A percentile compares a stretch with the other conserved stretches of the same genome.
These are phyloP conservation scores for Craspedostauros australis DNA, from an alignment of 108 stramenopile species.

Conservation along the genomic window DNA sequence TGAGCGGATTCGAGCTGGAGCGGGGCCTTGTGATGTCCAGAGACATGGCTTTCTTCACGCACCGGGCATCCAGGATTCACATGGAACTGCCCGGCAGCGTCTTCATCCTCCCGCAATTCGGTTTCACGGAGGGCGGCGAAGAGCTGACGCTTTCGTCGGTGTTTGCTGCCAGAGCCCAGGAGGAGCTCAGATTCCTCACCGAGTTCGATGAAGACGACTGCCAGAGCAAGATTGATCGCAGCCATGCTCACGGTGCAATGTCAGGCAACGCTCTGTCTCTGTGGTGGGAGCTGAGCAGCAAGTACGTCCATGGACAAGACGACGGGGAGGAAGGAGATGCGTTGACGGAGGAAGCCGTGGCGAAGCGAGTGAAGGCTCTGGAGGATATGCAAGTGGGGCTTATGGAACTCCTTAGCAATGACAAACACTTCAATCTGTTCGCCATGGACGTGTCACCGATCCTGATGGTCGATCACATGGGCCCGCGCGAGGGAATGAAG, in stretches of 20 bases:
- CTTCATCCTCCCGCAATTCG: conserved; percentile 73
- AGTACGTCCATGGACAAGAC: background rate
- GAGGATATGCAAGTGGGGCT: conserved; percentile 28
- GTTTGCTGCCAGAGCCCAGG: conserved; percentile 4
- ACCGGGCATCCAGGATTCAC: conserved; percentile 37
- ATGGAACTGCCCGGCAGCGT: conserved; percentile 41
- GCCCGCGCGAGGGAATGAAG: conserved; percentile 45
- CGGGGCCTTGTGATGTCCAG: conserved; percentile 63
- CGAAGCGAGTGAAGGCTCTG: conserved; percentile 8
- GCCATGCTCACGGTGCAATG: no score
- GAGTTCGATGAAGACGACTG: conserved; percentile 18
- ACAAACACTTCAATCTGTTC: conserved; percentile 26
- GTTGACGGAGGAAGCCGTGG: conserved; percentile 8
- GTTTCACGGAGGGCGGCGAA: conserved; percentile 35
- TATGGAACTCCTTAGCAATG: conserved; percentile 16
- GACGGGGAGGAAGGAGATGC: background rate
- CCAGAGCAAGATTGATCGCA: no score
- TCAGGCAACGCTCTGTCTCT: conserved; percentile 6
- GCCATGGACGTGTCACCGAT: conserved; percentile 59
- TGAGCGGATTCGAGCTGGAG: conserved; percentile 74
- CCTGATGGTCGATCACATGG: conserved; percentile 64
- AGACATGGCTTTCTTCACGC: conserved; percentile 56
- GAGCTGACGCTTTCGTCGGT: conserved; percentile 18
- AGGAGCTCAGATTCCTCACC: conserved; percentile 1
- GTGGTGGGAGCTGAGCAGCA: conserved; percentile 53